Percentiles rank a stretch among this genome's conserved stretches.
These are phyloP conservation scores for Tetracladium maxilliforme DNA, from an alignment of 2,329 filamentous ascomycete genomes.

Conservation along the genomic window DNA sequence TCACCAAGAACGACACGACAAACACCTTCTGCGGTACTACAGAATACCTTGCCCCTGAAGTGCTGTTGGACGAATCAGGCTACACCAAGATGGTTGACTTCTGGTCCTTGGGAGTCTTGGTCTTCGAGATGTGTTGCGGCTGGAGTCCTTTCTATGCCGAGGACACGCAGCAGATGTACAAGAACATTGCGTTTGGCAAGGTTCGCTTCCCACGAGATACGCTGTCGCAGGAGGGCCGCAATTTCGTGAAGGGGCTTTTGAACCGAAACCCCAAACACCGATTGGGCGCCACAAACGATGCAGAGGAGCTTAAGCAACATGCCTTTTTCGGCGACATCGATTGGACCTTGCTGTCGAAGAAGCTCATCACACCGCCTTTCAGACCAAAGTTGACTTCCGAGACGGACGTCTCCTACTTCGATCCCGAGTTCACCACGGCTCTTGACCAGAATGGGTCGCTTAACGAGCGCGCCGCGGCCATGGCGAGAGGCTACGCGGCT, in stretches of 20 bases:
- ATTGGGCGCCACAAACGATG: conserved; percentile 79
- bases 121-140: conserved; percentile 99
- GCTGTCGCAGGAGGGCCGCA: conserved; percentile 82
- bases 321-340: conserved; percentile 91
- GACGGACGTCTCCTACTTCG: conserved; percentile 94
- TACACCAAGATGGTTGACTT: conserved; percentile 99
- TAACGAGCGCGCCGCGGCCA: conserved; percentile 76
- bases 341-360: conserved; percentile 77
- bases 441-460: conserved; percentile 75
- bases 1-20: conserved; percentile 93
- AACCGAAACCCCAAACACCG: conserved; percentile 96
- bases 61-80: conserved; percentile 85
- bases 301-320: conserved; percentile 85
- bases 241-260: conserved; percentile 93
- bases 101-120: conserved; percentile 92
- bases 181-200: conserved; percentile 99
- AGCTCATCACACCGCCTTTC: conserved; percentile 90
- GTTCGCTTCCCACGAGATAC: conserved; percentile 93
- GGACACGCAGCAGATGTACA: conserved; percentile 99
- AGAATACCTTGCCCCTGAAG: conserved; percentile 91
- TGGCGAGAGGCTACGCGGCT: conserved; percentile 74
- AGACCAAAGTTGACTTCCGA: conserved; percentile 95
- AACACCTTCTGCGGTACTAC: conserved; percentile 99
- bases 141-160: conserved; percentile 99
- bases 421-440: conserved; percentile 95